These are phyloP conservation scores for Diaporthe capsici DNA, from an alignment of 2,329 filamentous ascomycete species.

Conservation along the genomic window DNA sequence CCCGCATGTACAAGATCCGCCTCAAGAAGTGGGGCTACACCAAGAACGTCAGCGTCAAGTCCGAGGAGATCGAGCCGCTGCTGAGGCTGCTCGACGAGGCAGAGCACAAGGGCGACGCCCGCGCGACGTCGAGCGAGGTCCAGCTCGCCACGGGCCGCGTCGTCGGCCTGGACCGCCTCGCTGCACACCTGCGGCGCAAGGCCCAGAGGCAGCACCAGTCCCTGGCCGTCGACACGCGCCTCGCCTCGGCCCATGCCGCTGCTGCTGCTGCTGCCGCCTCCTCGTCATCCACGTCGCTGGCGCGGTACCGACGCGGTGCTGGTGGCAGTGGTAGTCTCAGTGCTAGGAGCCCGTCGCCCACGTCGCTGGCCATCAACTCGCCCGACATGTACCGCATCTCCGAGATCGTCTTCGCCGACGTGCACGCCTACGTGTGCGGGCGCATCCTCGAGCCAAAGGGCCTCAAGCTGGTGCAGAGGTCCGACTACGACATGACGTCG, in stretches of 20 bases:
- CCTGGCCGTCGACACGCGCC: slow-evolving; percentile 22
- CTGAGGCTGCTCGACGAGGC: slow-evolving; percentile 40
- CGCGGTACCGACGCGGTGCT: slow-evolving; percentile 3
- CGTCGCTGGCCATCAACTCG: slow-evolving; percentile 26
- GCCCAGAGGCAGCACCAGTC: slow-evolving; percentile 30
- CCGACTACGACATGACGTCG: slow-evolving; percentile 4
- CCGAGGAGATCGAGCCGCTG: slow-evolving; percentile 39
- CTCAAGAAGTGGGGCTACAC: slow-evolving; percentile 43
- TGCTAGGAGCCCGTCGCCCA: slow-evolving; percentile 31
- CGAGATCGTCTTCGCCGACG: slow-evolving; percentile 38
- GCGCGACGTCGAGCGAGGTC: slow-evolving; percentile 36
- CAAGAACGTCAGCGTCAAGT: slow-evolving; percentile 42
- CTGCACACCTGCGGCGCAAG: slow-evolving; percentile 41
- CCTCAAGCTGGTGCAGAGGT: not conserved
- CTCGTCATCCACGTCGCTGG: slow-evolving; percentile 1
- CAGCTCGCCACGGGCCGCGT: slow-evolving; percentile 39
- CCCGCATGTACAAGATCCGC: slow-evolving; percentile 42
- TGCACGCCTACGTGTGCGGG: slow-evolving; percentile 39
- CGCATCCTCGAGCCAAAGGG: slow-evolving; percentile 19
- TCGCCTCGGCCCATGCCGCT: not conserved
- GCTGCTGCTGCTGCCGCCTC: not conserved
- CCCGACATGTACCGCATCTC: slow-evolving; percentile 37
- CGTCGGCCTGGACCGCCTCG: slow-evolving; percentile 40
- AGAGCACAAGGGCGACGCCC: slow-evolving; percentile 38
- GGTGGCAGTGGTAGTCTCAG: no score